Evolutionary conservation across 495 filamentous ascomycete species (phyloP), one percentile per base, ranked within the genome.

Genomic region (Bathelium albidoporum): DNA sequence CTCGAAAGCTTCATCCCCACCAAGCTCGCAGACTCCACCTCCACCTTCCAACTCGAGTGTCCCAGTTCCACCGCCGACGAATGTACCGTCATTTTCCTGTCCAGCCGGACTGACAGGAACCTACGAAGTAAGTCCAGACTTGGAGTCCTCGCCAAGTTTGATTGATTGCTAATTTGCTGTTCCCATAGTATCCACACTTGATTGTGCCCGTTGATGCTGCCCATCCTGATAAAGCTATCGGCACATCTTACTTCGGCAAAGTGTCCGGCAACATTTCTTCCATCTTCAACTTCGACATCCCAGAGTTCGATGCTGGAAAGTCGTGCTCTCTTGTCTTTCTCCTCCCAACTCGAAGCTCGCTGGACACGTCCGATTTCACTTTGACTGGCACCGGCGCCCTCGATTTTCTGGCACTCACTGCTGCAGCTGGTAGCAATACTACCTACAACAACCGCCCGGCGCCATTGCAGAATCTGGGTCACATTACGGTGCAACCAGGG

Each of bases 271-370:
- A 77, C 29, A 73, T 84, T 63, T 86, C 85, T 32, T 80, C 78
- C 18, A 72, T 85, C 55, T 90, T 88, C 80, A 86, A 85, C 73
- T 90, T 90, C 74, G 84, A 87, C 70, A 80, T 89, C 43, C 83
- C 83, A 0, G 29, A 68, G 0, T 59, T 59, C 3, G 58, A 69
- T 43, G 60, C 66, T 32, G 70, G 68, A 31, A 71, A 71, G 63
- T 69, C 67, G 12, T 76, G 74, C 66, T 66, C 65, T 31, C 60
- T 76, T 14, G 60, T 70, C 39, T 75, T 76, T 70, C 44, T 65
- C 28, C 60, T 76, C 52, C 72, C 74, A 5, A 49, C 31, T 16
- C 62, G 64, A 32, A 58, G 62, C 20, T 32, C 60, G 41, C 68
- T 71, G 1, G 39, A 64, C 59, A 74, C 67, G 16, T 60, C 62